Conservation (phyloP, 1,139 yeast genomes). For the Oligophagozyma castellii region DNA sequence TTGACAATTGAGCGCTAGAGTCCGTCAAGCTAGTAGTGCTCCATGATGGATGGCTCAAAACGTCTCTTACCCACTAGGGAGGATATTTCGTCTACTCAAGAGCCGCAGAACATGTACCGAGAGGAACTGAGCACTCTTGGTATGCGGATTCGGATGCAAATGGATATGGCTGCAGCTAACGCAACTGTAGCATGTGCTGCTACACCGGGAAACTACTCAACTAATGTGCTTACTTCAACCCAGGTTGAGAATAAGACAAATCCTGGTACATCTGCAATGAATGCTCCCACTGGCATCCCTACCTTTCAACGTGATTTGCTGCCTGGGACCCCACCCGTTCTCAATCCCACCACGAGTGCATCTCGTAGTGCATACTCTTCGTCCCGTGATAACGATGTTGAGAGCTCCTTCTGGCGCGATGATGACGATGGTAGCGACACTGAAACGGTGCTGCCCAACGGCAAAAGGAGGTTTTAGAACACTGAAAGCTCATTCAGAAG, state of each 20-base stretch:
- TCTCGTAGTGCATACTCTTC: too few species aligned
- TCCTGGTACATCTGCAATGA: slow-evolving; percentile 11
- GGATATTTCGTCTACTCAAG: slow-evolving; percentile 3
- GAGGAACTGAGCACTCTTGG: slow-evolving; percentile 41
- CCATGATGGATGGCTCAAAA: too few species aligned
- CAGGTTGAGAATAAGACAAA: slow-evolving; percentile 18
- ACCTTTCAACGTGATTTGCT: slow-evolving; percentile 3
- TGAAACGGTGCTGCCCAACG: slow-evolving; percentile 8
- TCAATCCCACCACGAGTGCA: too few species aligned
- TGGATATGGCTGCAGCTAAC: slow-evolving; percentile 41
- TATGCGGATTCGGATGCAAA: slow-evolving; percentile 58
- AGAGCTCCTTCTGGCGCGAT: too few species aligned
- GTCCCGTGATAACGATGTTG: too few species aligned
- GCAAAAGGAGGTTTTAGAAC: slow-evolving; percentile 7
- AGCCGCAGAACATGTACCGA: slow-evolving; percentile 17
- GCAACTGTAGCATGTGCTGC: slow-evolving; percentile 5
- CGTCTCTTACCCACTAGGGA: too few species aligned
- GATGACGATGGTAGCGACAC: slow-evolving; percentile 12
- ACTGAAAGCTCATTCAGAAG: too few species aligned
- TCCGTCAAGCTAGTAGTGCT: too few species aligned
- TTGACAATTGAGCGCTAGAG: too few species aligned
- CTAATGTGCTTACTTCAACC: slow-evolving; percentile 27
- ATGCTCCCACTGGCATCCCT: slow-evolving; percentile 10
- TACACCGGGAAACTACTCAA: slow-evolving; percentile 34
- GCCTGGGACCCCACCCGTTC: too few species aligned